These are phyloP conservation scores for Dryas drummondii DNA, from an alignment of 306 rosid genomes.

Conservation along the genomic window DNA sequence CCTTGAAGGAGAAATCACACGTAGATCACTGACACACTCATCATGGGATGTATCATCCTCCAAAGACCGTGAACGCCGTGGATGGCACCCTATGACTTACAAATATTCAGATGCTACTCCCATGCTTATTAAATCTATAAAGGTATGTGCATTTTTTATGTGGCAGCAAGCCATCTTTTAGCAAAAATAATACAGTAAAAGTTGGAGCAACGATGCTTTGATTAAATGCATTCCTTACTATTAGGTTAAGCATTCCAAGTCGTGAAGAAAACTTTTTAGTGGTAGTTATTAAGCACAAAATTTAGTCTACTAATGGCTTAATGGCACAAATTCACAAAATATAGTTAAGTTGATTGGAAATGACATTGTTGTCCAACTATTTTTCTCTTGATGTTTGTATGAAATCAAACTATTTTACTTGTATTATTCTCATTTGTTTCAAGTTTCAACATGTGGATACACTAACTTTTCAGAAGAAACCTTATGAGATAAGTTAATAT, in stretches of 20 bases:
- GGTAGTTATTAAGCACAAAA: not conserved
- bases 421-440: not conserved
- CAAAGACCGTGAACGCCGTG: constrained; percentile 69
- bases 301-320: constrained; percentile 1
- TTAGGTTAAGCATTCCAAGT: not conserved
- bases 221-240: not conserved
- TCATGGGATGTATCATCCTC: constrained; percentile 89
- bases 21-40: constrained; percentile 78
- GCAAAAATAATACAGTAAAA: not conserved
- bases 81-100: constrained; percentile 98
- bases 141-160: constrained; percentile 41
- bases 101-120: constrained; percentile 92
- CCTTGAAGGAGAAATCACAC: constrained; percentile 78
- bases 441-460: not conserved
- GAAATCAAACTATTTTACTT: not conserved
- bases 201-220: not conserved
- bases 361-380: not conserved
- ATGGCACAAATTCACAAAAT: not conserved
- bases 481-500: not conserved
- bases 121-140: constrained; percentile 66
- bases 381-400: not conserved
- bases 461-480: not conserved
- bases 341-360: not conserved
- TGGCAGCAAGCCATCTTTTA: not conserved
- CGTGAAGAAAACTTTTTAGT: not conserved